Evolutionary conservation across 495 filamentous ascomycete genomes (phyloP).

Genomic region (Neurospora sp.): DNA sequence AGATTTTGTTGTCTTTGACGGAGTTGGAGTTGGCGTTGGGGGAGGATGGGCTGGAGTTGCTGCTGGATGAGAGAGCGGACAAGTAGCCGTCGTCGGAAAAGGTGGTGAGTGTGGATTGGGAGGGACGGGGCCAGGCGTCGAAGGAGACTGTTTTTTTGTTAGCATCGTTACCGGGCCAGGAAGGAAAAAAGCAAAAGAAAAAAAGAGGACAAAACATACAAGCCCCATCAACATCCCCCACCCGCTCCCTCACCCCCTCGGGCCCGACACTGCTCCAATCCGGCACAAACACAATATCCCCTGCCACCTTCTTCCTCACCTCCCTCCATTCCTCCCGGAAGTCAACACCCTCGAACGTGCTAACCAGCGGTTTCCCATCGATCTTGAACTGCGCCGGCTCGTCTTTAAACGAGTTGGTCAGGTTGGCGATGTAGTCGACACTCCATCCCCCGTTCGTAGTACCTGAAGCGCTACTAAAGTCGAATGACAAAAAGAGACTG

Average conservation of each 20-base stretch:
- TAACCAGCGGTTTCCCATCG: conserved; percentile 37
- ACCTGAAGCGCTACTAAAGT: conserved; percentile 12
- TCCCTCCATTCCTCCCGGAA: conserved; percentile 41
- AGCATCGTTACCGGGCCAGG: not conserved
- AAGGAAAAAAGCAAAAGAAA: not conserved
- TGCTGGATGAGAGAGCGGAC: not conserved
- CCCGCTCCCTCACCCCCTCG: conserved; percentile 24
- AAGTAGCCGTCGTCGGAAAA: not conserved
- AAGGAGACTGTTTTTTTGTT: conserved; percentile 28
- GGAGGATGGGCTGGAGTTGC: not conserved
- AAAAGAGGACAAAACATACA: conserved; percentile 3
- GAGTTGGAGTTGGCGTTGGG: not conserved
- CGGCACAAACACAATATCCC: conserved; percentile 45
- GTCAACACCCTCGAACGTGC: conserved; percentile 51
- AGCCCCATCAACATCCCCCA: conserved; percentile 39
- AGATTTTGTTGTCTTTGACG: conserved; percentile 34
- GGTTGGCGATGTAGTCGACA: conserved; percentile 35
- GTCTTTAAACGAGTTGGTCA: conserved; percentile 43
- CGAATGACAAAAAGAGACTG: conserved; percentile 2
- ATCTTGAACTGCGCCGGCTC: conserved; percentile 40
- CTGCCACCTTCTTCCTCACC: conserved; percentile 34
- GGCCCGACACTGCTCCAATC: conserved; percentile 48
- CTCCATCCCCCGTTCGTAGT: conserved; percentile 27
- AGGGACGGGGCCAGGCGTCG: conserved; percentile 55
- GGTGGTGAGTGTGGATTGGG: not conserved